Evolutionary conservation across 495 filamentous ascomycete genomes (phyloP), one percentile per base, ranked within the genome.

Genomic region (Xylaria bambusicola): DNA sequence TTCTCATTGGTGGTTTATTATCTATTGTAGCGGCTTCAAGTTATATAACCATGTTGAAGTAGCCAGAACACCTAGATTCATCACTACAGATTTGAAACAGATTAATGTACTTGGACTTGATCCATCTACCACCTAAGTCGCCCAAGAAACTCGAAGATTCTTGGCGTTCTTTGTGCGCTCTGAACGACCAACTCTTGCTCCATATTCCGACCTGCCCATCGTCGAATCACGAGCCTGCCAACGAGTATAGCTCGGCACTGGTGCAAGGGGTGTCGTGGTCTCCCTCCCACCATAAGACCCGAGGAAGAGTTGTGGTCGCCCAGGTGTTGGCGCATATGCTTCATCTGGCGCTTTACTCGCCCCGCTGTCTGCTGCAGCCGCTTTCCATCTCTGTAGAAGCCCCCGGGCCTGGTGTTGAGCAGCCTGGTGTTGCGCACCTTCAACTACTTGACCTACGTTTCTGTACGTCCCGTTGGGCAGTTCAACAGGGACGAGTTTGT

Each of bases 401-500:
- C 61, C 65, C 27, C 61, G 55, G 0, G 68, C 68, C 33, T 61
- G 61, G 29, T 46, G 53, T 13, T 68, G 46, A 3, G 60, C 61
- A 26, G 58, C 65, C n/a, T 62, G 62, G 20, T 56, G 63, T 27
- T 56, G 68, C 15, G 68, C 68, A 31, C 63, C 63, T 52, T 68
- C 61, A 13, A 70, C 59, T 13, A 70, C 36, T 54, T 68, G 65
- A 20, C 60, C 53, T 33, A 70, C 56, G 31, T 62, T 68, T 21
- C 54, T 62, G 51, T 64, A 68, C 26, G 58, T 52, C 27, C 62
- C 66, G 21, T 65, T 53, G 13, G 63, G 42, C n/a, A 64, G 52
- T 56, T 69, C 62, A 12, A 66, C 41, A 7, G 65, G 67, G 36
- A 71, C 71, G 45, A 72, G 65, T 45, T 63, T 71, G 71, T 80